Base-by-base conservation (phyloP, 805 yeast genomes). In the Tetrapisispora fleetii region DNA sequence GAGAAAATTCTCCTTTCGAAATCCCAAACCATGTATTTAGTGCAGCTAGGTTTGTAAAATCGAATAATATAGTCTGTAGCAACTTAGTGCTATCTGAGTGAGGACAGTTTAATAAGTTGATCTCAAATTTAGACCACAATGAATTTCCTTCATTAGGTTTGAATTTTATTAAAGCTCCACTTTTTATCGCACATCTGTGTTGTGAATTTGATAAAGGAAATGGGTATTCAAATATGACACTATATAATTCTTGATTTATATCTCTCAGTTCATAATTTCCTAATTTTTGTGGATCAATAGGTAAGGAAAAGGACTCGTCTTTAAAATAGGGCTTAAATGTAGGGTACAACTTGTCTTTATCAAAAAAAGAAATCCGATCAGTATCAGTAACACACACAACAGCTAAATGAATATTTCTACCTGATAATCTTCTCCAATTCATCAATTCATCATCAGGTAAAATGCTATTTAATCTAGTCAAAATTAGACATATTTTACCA, bases 391-490 rank as follows among this genome's bases (percentile, higher is more conserved):
- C 87, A 10, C 90, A 78, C 9, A 84, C 73, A 13, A 85, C 89
- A 28, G 85, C 78, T 55, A 85, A 65, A 4, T 83, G 79, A 17
- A 85, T 65, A 41, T 76, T 76, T 49, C 72, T 71, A 41, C 81
- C 73, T 13, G 89, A 81, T 27, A 85, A 65, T 49, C 88, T 67
- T 62, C 85, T 81, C 90, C 93, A 83, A 58, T 83, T 86, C 46
- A 83, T 73, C 44, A 85, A 67, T 59, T 85, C 95, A 62, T 85
- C 93, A 63, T 85, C 95, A 0, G 90, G 88, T 37, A 85, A 77
- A 48, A 83, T 77, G 52, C 85, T 84, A 56, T 81, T 81, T 46
- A 84, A 63, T 54, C 95, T 72, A 0, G 93, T 82, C 43, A 85
- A 65, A 1, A 85, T 80, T 54, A 85, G 69, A 54, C 79, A 83